Evolutionary conservation across 1,284 basidiomycete species (phyloP).

Genomic region (Boletus hoseneyae): DNA sequence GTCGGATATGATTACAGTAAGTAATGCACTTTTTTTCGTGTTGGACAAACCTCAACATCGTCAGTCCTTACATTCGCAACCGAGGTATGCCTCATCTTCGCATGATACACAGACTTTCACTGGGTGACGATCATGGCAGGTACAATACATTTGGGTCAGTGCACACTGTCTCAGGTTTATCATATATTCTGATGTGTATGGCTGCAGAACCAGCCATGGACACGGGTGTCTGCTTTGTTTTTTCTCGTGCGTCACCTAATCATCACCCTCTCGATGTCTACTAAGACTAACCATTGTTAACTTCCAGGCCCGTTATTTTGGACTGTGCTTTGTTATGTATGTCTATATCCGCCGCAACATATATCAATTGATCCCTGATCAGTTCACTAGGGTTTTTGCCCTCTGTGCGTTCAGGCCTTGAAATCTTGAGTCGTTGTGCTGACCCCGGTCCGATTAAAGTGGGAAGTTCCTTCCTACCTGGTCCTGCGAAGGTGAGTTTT

Average conservation of each 20-base stretch:
- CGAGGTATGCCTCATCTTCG: no score
- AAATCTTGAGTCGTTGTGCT: no score
- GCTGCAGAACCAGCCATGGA: neutral
- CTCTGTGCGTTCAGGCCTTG: neutral
- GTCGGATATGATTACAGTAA: no score
- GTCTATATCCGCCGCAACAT: neutral
- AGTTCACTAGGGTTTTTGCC: neutral
- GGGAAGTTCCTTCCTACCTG: neutral
- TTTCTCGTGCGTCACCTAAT: neutral
- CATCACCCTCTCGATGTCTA: neutral
- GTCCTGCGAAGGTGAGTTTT: neutral
- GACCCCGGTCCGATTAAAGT: neutral
- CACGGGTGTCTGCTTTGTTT: neutral
- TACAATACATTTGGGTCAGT: constrained; percentile 1
- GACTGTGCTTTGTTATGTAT: neutral
- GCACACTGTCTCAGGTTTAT: neutral
- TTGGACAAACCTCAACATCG: no score
- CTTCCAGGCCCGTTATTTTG: neutral
- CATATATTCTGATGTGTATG: neutral
- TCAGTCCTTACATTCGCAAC: no score
- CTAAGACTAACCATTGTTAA: neutral
- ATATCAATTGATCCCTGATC: neutral
- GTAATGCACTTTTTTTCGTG: no score
- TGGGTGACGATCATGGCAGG: neutral
- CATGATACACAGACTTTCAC: no score